Evolutionary conservation across 2,329 filamentous ascomycete species (phyloP), one percentile per base, ranked within the genome.

Genomic region (Trichothecium roseum): DNA sequence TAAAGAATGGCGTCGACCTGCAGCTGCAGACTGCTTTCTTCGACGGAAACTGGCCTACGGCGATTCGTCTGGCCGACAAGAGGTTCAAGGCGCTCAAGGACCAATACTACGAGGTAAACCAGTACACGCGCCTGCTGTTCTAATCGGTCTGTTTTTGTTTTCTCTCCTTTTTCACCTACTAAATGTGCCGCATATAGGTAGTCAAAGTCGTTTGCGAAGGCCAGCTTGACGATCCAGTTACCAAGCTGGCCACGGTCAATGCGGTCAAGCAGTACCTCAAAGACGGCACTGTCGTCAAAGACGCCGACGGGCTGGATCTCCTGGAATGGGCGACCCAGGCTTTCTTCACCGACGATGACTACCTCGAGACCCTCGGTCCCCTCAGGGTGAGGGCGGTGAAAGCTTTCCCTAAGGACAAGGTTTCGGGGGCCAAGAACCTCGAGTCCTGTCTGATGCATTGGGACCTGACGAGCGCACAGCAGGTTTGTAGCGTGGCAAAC

Each of bases 401-500:
- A 51, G 64, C 67, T 8, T 54, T 62, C n/a, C 63, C 69, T 9
- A 67, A 64, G 44, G 62, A 67, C 38, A 64, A 59, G 41, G 50
- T 46, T 20, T 48, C 49, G 14, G 62, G 54, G 5, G 54, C 59
- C 8, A 57, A 56, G 30, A 74, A 66, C 39, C 54, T 76, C 30
- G 62, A 70, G 43, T 62, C 66, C 8, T 77, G 72, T 42, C 45
- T 76, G 36, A 53, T 66, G 40, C 59, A 70, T 35, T 72, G 68
- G 60, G 73, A 78, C 43, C 59, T 75, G 37, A 56, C 62, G 38
- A 72, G 69, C 45, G 69, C 71, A 3, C 72, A 77, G 49, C 68
- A 73, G 57, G 70, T 74, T 52, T 40, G 51, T 5, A 8, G 3
- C n/a, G n/a, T n/a, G n/a, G n/a, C n/a, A n/a, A n/a, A n/a, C n/a